These are phyloP conservation scores for Pseudofabraea citricarpa DNA, from an alignment of 2,329 filamentous ascomycete species.

Conservation along the genomic window DNA sequence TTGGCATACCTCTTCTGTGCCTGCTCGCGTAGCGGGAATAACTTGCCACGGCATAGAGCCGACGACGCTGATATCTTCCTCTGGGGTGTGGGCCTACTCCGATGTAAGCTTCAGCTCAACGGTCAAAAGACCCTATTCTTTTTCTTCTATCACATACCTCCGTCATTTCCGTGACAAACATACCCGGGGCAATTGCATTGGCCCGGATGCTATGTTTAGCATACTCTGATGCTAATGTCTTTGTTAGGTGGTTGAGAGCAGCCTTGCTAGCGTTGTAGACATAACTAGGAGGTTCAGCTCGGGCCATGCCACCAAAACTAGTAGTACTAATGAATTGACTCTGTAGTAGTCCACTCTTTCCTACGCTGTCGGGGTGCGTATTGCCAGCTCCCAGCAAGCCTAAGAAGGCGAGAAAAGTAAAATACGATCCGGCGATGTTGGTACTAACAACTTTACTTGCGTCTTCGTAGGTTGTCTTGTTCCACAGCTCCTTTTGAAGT, in stretches of 20 bases:
- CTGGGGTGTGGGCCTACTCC: conserved; percentile 3
- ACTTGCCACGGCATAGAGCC: not conserved
- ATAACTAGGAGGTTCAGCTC: conserved; percentile 6
- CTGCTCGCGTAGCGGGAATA: conserved; percentile 47
- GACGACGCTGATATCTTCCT: conserved; percentile 26
- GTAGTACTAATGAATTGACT: conserved; percentile 5
- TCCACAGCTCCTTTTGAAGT: not conserved
- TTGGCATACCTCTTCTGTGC: conserved; percentile 43
- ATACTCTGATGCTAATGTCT: conserved; percentile 61
- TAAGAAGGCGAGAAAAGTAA: conserved; percentile 55
- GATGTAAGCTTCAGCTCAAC: conserved; percentile 2
- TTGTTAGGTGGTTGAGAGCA: conserved; percentile 64
- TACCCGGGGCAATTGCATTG: conserved; percentile 1
- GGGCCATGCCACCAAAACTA: conserved; percentile 4
- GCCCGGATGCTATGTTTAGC: conserved; percentile 54
- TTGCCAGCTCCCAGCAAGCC: conserved; percentile 57
- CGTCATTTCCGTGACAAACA: not conserved
- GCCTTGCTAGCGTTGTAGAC: conserved; percentile 72
- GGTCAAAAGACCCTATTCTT: not conserved
- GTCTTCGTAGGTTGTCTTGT: conserved; percentile 37
- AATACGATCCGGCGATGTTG: conserved; percentile 55
- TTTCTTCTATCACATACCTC: conserved; percentile 1
- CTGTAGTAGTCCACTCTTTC: conserved; percentile 4
- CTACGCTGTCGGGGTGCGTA: conserved; percentile 30
- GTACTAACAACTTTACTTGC: conserved; percentile 51